Conservation (phyloP, 1,284 basidiomycete species). For the Irpex lacteus region DNA sequence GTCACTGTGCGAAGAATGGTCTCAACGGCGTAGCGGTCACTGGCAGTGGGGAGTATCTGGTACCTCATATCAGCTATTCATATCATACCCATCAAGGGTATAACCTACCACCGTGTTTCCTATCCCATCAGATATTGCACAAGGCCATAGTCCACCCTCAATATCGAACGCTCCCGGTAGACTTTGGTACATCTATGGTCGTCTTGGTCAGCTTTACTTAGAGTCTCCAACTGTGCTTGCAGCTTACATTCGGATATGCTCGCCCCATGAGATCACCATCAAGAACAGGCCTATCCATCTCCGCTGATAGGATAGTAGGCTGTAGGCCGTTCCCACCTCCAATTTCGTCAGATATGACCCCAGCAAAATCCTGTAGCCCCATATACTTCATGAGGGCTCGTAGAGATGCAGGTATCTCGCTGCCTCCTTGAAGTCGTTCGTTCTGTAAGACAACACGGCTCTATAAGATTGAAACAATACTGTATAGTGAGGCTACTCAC, state of each 20-base stretch:
- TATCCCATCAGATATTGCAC: slow-evolving; percentile 43
- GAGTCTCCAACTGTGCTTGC: slow-evolving; percentile 1
- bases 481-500: slow-evolving; percentile 10
- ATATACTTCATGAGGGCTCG: slow-evolving; percentile 25
- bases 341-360: slow-evolving; percentile 48
- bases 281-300: slow-evolving; percentile 26
- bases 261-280: slow-evolving; percentile 54
- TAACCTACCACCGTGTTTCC: slow-evolving; percentile 35
- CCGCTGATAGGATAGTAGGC: slow-evolving; percentile 43
- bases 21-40: slow-evolving; percentile 27
- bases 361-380: slow-evolving; percentile 25
- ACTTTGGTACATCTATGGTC: slow-evolving; percentile 30
- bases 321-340: slow-evolving; percentile 60
- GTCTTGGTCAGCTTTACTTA: slow-evolving; percentile 27
- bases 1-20: slow-evolving; percentile 28
- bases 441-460: slow-evolving; percentile 11
- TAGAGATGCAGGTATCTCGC: slow-evolving; percentile 29
- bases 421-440: slow-evolving; percentile 33
- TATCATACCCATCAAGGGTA: no score
- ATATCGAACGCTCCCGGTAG: slow-evolving; percentile 39
- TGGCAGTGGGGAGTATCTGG: slow-evolving; percentile 29
- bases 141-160: slow-evolving; percentile 38
- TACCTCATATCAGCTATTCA: background rate
- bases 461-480: background rate
- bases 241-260: slow-evolving; percentile 34